phyloP scores from a whole-genome alignment of 1,284 basidiomycete genomes.

The Trichosporon faecale region DNA sequence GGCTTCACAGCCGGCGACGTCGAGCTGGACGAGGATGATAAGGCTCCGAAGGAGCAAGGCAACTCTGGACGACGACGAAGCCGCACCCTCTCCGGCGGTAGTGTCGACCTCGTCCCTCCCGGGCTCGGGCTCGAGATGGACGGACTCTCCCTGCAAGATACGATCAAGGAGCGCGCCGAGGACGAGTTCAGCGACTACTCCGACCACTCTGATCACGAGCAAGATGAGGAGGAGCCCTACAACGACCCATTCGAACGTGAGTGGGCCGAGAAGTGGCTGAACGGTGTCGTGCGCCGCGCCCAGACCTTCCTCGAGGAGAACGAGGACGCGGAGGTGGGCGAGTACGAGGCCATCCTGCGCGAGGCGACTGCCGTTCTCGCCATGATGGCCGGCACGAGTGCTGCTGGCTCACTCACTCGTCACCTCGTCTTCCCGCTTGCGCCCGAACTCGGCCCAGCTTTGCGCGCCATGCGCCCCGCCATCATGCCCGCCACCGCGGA shows the following conservation, averaged over 20 bases:
- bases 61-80: constrained; percentile 12
- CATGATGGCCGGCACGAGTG: constrained; percentile 61
- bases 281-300: constrained; percentile 44
- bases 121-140: constrained; percentile 34
- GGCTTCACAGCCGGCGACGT: constrained; percentile 38
- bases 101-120: constrained; percentile 28
- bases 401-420: constrained; percentile 45
- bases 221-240: constrained; percentile 20
- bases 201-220: constrained; percentile 14
- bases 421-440: constrained; percentile 48
- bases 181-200: constrained; percentile 18
- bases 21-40: constrained; percentile 13
- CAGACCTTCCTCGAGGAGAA: constrained; percentile 37
- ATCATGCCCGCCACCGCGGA: constrained; percentile 26
- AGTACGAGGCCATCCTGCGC: constrained; percentile 20
- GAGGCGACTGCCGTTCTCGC: constrained; percentile 66
- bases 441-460: constrained; percentile 32
- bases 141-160: constrained; percentile 28
- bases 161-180: constrained; percentile 15
- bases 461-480: constrained; percentile 26
- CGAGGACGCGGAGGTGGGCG: neutral
- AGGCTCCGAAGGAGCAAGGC: constrained; percentile 7
- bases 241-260: constrained; percentile 48
- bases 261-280: constrained; percentile 52
- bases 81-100: constrained; percentile 28